phyloP scores from a whole-genome alignment of 169 alveolate genomes.

The Hepatocystis sp. region DNA sequence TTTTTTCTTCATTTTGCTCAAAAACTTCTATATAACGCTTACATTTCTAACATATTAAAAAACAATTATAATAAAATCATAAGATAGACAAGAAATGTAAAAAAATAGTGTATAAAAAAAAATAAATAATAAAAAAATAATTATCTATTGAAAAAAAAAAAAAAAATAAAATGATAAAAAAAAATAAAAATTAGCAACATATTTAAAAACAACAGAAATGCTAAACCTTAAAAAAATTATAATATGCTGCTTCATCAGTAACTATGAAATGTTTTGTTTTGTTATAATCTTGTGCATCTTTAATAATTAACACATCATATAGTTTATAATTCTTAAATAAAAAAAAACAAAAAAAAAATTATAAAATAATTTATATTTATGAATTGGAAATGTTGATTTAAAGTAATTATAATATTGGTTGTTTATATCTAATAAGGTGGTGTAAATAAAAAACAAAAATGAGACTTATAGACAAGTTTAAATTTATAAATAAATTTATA shows the following conservation, averaged over 20 bases:
- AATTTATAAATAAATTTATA: no score
- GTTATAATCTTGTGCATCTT: conserved; percentile 17
- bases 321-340: conserved; percentile 50
- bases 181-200: no score
- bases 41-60: conserved; percentile 12
- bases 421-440: no score
- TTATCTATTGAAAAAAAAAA: background rate
- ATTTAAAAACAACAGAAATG: background rate
- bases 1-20: conserved; percentile 5
- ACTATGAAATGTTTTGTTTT: conserved; percentile 21
- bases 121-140: background rate
- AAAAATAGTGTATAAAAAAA: background rate
- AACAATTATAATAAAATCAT: background rate
- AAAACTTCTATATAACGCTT: background rate
- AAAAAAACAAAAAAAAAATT: no score
- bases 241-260: conserved; percentile 28
- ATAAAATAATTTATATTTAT: background rate
- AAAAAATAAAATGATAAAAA: background rate
- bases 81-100: background rate
- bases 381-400: no score
- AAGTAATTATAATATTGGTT: no score
- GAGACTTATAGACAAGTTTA: no score
- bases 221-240: conserved; percentile 29
- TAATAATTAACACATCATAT: conserved; percentile 55
- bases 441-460: no score